Evolutionary conservation across 208 protist genomes (phyloP).

Genomic region (Crithidia thermophila): DNA sequence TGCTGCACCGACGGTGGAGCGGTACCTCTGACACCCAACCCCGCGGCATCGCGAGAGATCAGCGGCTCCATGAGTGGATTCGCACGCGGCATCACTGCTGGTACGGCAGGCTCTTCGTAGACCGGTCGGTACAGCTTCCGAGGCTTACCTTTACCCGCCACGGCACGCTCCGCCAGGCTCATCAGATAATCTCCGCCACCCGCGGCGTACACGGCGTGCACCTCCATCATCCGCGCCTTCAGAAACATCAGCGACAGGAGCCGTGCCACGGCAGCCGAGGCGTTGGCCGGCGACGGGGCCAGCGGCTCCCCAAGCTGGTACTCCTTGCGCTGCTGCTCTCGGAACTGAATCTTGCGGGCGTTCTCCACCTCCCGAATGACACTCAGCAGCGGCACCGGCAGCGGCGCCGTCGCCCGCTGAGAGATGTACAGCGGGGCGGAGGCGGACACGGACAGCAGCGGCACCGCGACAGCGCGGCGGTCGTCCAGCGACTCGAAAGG

Average conservation of each 20-base stretch:
- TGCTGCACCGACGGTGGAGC: not conserved
- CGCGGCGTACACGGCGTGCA: constrained; percentile 12
- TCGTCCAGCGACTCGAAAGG: constrained; percentile 12
- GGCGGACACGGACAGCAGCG: not conserved
- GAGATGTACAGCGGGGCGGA: not conserved
- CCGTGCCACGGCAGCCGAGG: constrained; percentile 2
- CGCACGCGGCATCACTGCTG: not conserved
- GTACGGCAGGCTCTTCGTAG: too few species aligned
- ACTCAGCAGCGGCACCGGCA: not conserved
- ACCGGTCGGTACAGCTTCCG: too few species aligned
- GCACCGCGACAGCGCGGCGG: not conserved
- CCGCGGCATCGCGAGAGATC: not conserved
- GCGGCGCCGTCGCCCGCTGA: not conserved
- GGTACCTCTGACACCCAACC: too few species aligned
- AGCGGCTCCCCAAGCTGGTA: constrained; percentile 9
- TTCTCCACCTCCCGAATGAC: constrained; percentile 3
- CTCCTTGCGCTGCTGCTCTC: constrained; percentile 2
- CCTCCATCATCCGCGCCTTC: constrained; percentile 1
- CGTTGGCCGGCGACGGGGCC: constrained; percentile 13
- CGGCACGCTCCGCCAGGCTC: not conserved
- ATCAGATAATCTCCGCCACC: not conserved
- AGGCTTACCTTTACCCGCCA: not conserved
- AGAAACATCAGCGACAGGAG: constrained; percentile 16
- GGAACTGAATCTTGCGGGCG: not conserved
- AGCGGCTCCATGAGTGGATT: not conserved